Evolutionary conservation across 257 asterid species (phyloP).

Genomic region (Solanum etuberosum): DNA sequence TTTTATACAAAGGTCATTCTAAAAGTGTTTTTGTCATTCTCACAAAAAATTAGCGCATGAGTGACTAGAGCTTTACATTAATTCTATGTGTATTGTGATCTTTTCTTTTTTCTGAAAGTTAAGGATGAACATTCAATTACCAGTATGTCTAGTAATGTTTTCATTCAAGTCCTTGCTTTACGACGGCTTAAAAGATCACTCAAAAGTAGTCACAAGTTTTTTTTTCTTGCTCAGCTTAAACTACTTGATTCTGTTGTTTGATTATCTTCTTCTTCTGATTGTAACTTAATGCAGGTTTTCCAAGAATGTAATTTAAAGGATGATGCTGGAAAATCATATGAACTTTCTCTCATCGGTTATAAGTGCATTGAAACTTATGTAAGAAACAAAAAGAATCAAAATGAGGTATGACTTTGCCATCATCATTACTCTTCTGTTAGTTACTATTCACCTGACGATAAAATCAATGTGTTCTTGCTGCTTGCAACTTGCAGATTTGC

Average conservation of each 20-base stretch:
- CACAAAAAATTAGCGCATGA: background rate
- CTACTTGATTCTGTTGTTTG: background rate
- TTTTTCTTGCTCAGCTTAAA: background rate
- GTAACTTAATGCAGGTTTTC: slow-evolving; percentile 39
- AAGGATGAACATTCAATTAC: background rate
- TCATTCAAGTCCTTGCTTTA: background rate
- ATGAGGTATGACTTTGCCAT: slow-evolving; percentile 41
- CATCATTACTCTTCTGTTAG: background rate
- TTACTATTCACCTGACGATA: background rate
- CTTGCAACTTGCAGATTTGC: slow-evolving; percentile 48
- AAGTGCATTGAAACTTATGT: slow-evolving; percentile 93
- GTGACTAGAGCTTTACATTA: background rate
- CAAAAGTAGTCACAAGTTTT: background rate
- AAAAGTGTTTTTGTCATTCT: background rate
- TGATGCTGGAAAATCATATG: slow-evolving; percentile 50
- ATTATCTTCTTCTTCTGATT: background rate
- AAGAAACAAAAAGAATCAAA: slow-evolving; percentile 74
- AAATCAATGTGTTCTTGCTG: slow-evolving; percentile 1
- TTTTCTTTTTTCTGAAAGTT: background rate
- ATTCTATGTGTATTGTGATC: background rate
- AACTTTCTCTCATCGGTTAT: slow-evolving; percentile 62
- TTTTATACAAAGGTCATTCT: slow-evolving; percentile 71
- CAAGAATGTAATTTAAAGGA: slow-evolving; percentile 49
- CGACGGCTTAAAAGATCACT: background rate
- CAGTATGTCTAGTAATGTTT: background rate